Base-by-base conservation (phyloP, 306 rosid species). In the Parietaria judaica region DNA sequence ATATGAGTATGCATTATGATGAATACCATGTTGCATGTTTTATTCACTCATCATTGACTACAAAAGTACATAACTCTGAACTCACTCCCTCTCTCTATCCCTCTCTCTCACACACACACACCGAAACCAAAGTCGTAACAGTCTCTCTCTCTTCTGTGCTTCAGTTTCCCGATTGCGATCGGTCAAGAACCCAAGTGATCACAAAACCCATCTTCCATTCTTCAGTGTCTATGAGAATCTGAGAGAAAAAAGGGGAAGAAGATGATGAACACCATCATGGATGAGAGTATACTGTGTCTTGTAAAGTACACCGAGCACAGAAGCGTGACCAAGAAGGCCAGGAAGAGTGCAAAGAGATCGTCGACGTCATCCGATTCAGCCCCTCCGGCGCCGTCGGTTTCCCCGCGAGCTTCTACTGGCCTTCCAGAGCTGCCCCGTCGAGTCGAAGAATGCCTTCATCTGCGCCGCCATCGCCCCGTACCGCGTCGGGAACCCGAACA, bases 291-390 rank as follows among this genome's bases (percentile, higher is more conserved):
- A 60, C 81, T 94, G 56, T 86, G 81, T 39, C 87, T 82, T 0
- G 69, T 71, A 78, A 94, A 94, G 61, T 77, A 79, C 81, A 84
- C 95, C 3, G 94, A 79, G 46, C 94, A 94, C 48, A 70, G 77
- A 36, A 84, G 41, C 11, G 62, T 79, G 9, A 86, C 87, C 60
- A 84, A 76, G 41, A 88, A 82, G 58, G 17, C 69, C 51, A 11
- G 61, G 0, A 85, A 63, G 11, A 55, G 66, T 0, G 1, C 75
- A 0, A 74, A 54, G 11, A 78, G 70, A 7, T 57, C 46, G 17
- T 39, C 48, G 31, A 12, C 14, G 16, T 14, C 41, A 6, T 0
- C 59, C 6, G 73, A 63, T 23, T 55, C 43, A 4, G 35, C n/a
- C 6, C 12, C 58, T 6, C 55, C 46, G 1, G 47, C 16, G 7